Percentiles rank a stretch among this genome's conserved stretches.
Evolutionary conservation across 2,329 filamentous ascomycete genomes (phyloP).

Genomic region (Aquanectria penicillioides): DNA sequence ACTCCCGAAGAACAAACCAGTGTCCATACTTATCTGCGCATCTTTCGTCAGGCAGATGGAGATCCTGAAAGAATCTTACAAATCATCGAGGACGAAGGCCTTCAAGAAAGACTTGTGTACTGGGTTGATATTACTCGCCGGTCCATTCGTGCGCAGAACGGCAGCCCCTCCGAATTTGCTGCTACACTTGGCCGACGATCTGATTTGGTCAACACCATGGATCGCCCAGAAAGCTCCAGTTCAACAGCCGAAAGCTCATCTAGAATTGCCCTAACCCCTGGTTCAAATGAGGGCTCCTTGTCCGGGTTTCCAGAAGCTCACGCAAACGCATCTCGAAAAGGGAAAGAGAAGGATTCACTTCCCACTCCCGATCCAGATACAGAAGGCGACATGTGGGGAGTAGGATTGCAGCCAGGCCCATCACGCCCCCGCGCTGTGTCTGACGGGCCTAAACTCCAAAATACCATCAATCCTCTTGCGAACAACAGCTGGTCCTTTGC

Average conservation of each 20-base stretch:
- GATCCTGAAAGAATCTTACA: conserved; percentile 67
- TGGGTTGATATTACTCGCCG: conserved; percentile 65
- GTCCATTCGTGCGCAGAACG: conserved; percentile 34
- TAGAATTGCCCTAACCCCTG: conserved; percentile 34
- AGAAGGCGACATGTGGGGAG: conserved; percentile 20
- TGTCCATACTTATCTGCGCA: conserved; percentile 55
- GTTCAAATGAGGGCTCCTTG: conserved; percentile 34
- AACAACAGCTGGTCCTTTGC: conserved; percentile 72
- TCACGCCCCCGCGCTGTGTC: conserved; percentile 64
- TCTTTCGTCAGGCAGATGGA: conserved; percentile 68
- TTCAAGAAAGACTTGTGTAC: conserved; percentile 67
- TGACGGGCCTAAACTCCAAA: conserved; percentile 61
- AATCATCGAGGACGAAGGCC: conserved; percentile 69
- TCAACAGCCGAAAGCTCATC: conserved; percentile 41
- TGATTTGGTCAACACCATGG: not conserved
- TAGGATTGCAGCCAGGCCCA: conserved; percentile 28
- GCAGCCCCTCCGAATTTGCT: not conserved
- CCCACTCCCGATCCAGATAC: no score
- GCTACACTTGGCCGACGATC: conserved; percentile 2
- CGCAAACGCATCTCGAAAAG: conserved; percentile 30
- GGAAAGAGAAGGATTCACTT: conserved; percentile 37
- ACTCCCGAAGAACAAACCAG: conserved; percentile 35
- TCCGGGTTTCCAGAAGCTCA: conserved; percentile 1
- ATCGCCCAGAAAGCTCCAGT: conserved; percentile 33
- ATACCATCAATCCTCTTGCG: conserved; percentile 61